phyloP scores from a whole-genome alignment of 75 land plant species.

The Gnetum montanum region DNA sequence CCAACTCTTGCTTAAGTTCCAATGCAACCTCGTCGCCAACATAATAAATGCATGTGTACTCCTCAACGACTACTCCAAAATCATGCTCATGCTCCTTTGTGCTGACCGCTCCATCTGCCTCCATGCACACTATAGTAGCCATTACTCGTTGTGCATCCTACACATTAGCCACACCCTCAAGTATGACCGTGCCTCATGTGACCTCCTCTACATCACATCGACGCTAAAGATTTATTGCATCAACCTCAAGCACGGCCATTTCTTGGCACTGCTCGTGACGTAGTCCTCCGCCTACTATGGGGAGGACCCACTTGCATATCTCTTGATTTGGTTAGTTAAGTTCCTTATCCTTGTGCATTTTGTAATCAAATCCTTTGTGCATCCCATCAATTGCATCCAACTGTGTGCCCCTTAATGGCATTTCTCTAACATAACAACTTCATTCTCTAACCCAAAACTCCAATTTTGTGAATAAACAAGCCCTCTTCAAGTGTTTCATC shows the following conservation, averaged over 20 bases:
- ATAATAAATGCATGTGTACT: slow-evolving; percentile 91
- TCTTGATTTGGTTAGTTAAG: too few species aligned
- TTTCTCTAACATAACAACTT: too few species aligned
- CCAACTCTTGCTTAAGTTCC: slow-evolving; percentile 84
- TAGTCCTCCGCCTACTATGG: too few species aligned
- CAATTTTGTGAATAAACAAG: too few species aligned
- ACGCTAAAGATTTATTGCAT: slow-evolving; percentile 91
- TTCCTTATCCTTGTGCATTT: too few species aligned
- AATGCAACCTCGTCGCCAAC: slow-evolving; percentile 81
- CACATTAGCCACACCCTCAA: slow-evolving; percentile 93
- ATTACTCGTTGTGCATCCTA: slow-evolving; percentile 81
- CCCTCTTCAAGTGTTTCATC: too few species aligned
- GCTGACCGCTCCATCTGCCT: slow-evolving; percentile 88
- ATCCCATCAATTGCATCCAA: too few species aligned
- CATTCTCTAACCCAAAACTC: too few species aligned
- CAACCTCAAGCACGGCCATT: slow-evolving; percentile 81
- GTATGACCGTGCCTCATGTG: slow-evolving; percentile 95
- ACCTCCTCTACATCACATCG: slow-evolving; percentile 89
- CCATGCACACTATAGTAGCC: slow-evolving; percentile 97
- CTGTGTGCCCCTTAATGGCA: too few species aligned
- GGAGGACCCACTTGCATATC: too few species aligned
- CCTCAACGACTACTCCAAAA: slow-evolving; percentile 82
- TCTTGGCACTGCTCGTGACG: too few species aligned
- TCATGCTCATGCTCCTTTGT: slow-evolving; percentile 96
- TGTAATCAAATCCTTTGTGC: too few species aligned